Conservation (phyloP, 305 asterid species). For the Andrographis paniculata region DNA sequence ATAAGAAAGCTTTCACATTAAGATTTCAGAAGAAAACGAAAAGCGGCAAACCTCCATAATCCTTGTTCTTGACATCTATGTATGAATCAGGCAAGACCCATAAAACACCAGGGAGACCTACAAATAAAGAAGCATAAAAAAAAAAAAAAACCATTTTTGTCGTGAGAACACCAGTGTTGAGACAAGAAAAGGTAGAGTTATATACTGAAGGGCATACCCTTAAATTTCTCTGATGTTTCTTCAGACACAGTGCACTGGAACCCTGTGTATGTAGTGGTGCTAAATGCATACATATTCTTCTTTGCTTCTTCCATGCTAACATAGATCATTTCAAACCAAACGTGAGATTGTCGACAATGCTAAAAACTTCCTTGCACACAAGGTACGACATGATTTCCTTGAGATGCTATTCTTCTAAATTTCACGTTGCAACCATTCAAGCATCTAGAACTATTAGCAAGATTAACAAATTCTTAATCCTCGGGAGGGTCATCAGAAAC, state of each 20-base stretch:
- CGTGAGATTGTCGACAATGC: slow-evolving; percentile 10
- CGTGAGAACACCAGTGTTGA: neutral
- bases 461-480: no score
- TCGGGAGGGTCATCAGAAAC: no score
- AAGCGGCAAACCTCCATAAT: slow-evolving; percentile 81
- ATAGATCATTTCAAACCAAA: slow-evolving; percentile 12
- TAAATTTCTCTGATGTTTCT: slow-evolving; percentile 95
- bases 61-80: slow-evolving; percentile 95
- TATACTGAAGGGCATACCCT: slow-evolving; percentile 44
- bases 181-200: neutral
- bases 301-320: slow-evolving; percentile 96
- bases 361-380: no score
- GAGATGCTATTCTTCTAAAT: no score
- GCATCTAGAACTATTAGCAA: no score
- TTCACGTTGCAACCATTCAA: no score
- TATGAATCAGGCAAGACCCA: slow-evolving; percentile 99
- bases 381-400: no score
- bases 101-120: slow-evolving; percentile 93
- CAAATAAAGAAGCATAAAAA: slow-evolving; percentile 12
- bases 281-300: slow-evolving; percentile 64
- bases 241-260: slow-evolving; percentile 97
- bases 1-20: neutral
- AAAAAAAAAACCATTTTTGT: neutral
- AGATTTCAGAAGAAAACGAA: neutral
- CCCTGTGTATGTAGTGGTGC: slow-evolving; percentile 24